Percentiles rank a stretch among this genome's conserved stretches.
phyloP scores from a whole-genome alignment of 2,329 filamentous ascomycete genomes.

The Alternaria conjuncta region DNA sequence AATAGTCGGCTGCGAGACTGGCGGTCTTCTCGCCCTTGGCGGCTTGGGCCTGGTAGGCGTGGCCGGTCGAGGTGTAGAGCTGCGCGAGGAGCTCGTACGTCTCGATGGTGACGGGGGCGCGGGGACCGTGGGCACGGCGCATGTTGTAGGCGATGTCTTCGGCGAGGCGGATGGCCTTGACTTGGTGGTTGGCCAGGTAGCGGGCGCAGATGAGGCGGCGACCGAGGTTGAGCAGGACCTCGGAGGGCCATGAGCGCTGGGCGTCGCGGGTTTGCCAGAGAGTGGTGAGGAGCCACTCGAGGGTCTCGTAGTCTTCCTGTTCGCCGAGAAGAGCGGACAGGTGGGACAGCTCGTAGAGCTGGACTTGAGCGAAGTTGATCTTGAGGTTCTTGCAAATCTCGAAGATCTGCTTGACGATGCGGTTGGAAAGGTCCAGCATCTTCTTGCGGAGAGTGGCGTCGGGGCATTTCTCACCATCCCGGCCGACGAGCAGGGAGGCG shows the following conservation, averaged over 20 bases:
- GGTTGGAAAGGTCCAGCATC: constrained; percentile 49
- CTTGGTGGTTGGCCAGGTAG: constrained; percentile 56
- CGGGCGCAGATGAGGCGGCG: constrained; percentile 60
- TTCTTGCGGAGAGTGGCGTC: constrained; percentile 48
- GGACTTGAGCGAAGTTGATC: constrained; percentile 53
- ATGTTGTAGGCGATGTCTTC: constrained; percentile 64
- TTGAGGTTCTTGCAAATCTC: constrained; percentile 49
- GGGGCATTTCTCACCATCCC: constrained; percentile 31
- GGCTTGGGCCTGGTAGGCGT: constrained; percentile 48
- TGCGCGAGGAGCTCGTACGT: constrained; percentile 58
- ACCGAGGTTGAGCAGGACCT: constrained; percentile 59
- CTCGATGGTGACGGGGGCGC: constrained; percentile 56
- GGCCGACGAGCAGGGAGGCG: constrained; percentile 43
- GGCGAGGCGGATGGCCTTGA: constrained; percentile 51
- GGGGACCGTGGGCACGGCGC: constrained; percentile 59
- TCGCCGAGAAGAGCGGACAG: constrained; percentile 54
- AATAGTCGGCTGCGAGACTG: constrained; percentile 46
- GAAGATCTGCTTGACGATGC: constrained; percentile 52
- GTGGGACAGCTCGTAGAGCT: constrained; percentile 51
- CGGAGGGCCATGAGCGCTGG: constrained; percentile 42
- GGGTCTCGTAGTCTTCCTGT: constrained; percentile 53
- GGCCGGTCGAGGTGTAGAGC: constrained; percentile 55
- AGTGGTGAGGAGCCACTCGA: constrained; percentile 48
- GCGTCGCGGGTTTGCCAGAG: constrained; percentile 47
- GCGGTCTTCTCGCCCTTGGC: constrained; percentile 43